These are phyloP conservation scores for Neoarthrinium moseri DNA, from an alignment of 2,329 filamentous ascomycete genomes.

Conservation along the genomic window DNA sequence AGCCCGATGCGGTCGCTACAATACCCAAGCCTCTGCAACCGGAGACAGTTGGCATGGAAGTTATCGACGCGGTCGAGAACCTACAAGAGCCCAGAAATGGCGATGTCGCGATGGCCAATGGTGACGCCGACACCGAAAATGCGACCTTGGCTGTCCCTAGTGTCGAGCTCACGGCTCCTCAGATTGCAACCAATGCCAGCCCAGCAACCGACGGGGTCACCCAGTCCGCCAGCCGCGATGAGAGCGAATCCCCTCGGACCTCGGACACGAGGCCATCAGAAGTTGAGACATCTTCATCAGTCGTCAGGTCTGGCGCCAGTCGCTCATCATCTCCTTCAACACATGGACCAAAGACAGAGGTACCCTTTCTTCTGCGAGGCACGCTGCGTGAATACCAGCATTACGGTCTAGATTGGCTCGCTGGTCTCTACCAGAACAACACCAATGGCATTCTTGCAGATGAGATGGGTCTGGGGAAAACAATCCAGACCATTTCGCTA, in stretches of 20 bases:
- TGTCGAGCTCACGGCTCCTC: slow-evolving; percentile 21
- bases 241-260: slow-evolving; percentile 46
- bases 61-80: slow-evolving; percentile 20
- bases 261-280: slow-evolving; percentile 53
- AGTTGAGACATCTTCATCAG: slow-evolving; percentile 39
- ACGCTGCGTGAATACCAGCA: slow-evolving; percentile 95
- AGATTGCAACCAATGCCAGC: slow-evolving; percentile 31
- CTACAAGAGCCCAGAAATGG: slow-evolving; percentile 11
- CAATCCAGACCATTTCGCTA: slow-evolving; percentile 94
- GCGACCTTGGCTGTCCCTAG: slow-evolving; percentile 21
- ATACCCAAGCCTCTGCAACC: slow-evolving; percentile 17
- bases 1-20: slow-evolving; percentile 14
- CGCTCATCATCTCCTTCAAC: slow-evolving; percentile 34
- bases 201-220: slow-evolving; percentile 43
- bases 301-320: slow-evolving; percentile 32
- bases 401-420: slow-evolving; percentile 95
- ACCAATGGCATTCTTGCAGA: slow-evolving; percentile 97
- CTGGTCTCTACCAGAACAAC: slow-evolving; percentile 84
- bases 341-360: slow-evolving; percentile 60
- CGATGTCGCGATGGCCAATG: neutral
- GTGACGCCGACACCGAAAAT: slow-evolving; percentile 2
- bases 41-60: slow-evolving; percentile 21
- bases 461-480: slow-evolving; percentile 98
- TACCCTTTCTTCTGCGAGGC: slow-evolving; percentile 82
- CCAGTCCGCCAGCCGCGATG: slow-evolving; percentile 40